These are phyloP conservation scores for Chlamydomonas eustigma DNA, from an alignment of 139 green algal species.

Conservation along the genomic window DNA sequence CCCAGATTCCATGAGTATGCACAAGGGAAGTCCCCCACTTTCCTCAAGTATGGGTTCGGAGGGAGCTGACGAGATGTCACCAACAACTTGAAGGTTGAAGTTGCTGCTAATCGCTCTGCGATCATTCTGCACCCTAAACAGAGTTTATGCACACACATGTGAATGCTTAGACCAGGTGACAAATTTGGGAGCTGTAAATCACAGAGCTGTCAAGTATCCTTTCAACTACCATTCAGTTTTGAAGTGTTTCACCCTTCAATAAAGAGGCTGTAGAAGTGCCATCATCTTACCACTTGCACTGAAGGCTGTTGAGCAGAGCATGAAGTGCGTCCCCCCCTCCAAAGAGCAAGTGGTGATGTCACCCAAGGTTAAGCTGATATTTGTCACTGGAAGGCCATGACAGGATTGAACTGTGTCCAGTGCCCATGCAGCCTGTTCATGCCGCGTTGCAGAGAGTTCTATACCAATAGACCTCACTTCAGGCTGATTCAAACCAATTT, in stretches of 20 bases:
- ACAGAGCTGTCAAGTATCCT: too few relatives aligned
- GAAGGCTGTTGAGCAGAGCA: slow-evolving; percentile 43
- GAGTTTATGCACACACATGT: too few relatives aligned
- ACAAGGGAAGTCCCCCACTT: slow-evolving; percentile 25
- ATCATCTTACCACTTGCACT: slow-evolving; percentile 11
- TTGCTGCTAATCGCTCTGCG: slow-evolving; percentile 28
- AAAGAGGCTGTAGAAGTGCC: too few relatives aligned
- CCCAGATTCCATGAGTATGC: slow-evolving; percentile 18
- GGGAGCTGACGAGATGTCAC: slow-evolving; percentile 39
- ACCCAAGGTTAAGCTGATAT: slow-evolving; percentile 28
- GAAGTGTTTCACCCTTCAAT: too few relatives aligned
- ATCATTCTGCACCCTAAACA: slow-evolving; percentile 23
- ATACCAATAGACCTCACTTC: slow-evolving; percentile 27
- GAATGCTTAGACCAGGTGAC: too few relatives aligned
- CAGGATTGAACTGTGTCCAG: slow-evolving; percentile 14
- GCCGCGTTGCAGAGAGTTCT: slow-evolving; percentile 34
- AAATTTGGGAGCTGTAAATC: too few relatives aligned
- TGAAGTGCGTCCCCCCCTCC: slow-evolving; percentile 8
- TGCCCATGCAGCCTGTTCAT: slow-evolving; percentile 36
- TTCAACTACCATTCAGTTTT: too few relatives aligned
- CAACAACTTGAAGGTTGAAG: slow-evolving; percentile 38
- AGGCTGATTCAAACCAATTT: slow-evolving; percentile 17
- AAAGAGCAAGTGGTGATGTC: slow-evolving; percentile 22
- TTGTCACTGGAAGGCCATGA: slow-evolving; percentile 13
- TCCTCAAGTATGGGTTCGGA: slow-evolving; percentile 26